A percentile compares a stretch with the other conserved stretches of the same genome.
These are phyloP conservation scores for Ulota crispa DNA, from an alignment of 225 moss, liverwort and hornwort species.

Conservation along the genomic window DNA sequence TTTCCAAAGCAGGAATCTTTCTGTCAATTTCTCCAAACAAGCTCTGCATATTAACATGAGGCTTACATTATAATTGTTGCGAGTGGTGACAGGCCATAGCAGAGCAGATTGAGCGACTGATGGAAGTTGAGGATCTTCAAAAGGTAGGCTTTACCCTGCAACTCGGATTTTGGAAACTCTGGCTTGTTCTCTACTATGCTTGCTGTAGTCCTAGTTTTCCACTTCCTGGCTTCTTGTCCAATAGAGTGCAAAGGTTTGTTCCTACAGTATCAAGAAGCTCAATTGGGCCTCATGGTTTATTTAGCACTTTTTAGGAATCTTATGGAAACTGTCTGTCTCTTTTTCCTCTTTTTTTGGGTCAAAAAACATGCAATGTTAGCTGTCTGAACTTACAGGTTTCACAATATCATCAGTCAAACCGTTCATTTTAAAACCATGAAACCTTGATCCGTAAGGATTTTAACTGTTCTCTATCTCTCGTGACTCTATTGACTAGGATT, in stretches of 20 bases:
- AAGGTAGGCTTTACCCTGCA: conserved; percentile 46
- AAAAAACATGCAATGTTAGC: not conserved
- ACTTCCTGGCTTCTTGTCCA: not conserved
- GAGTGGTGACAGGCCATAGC: conserved; percentile 60
- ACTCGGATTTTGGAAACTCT: not conserved
- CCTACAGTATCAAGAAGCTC: not conserved
- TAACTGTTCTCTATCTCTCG: not conserved
- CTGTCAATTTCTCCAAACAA: not conserved
- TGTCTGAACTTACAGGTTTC: not conserved
- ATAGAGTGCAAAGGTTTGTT: not conserved
- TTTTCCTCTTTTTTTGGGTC: too few species aligned
- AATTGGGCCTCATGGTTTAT: not conserved
- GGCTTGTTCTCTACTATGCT: not conserved
- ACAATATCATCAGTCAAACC: not conserved
- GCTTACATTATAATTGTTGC: not conserved
- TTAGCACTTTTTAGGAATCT: not conserved
- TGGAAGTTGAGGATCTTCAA: conserved; percentile 88
- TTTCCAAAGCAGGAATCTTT: not conserved
- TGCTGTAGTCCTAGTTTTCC: not conserved
- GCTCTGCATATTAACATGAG: not conserved
- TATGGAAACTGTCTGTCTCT: not conserved
- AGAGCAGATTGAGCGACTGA: conserved; percentile 80
- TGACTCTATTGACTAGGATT: not conserved
- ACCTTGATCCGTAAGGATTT: not conserved
- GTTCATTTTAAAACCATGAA: not conserved